Conservation (phyloP, 2,329 filamentous ascomycete species). For the Incumbomyces delicatus region DNA sequence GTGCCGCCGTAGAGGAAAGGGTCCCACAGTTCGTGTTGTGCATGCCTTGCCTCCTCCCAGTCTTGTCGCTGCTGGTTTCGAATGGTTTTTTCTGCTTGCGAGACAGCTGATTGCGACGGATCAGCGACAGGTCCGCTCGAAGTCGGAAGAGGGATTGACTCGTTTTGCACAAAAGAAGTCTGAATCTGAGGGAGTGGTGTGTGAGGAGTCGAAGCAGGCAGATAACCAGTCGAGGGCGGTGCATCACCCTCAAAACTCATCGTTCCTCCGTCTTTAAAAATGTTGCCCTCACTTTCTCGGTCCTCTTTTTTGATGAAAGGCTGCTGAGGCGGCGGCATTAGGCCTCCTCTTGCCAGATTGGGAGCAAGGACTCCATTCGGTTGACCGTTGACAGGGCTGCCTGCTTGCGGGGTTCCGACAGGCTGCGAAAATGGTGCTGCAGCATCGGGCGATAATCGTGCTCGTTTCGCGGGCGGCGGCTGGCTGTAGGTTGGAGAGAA, state of each 20-base stretch:
- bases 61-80: conserved; percentile 55
- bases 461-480: conserved; percentile 64
- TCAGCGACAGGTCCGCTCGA: conserved; percentile 7
- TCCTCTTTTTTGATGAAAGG: conserved; percentile 29
- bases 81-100: conserved; percentile 52
- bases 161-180: conserved; percentile 10
- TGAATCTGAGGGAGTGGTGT: conserved; percentile 6
- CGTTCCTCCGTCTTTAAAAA: conserved; percentile 11
- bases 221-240: background rate
- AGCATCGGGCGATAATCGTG: conserved; percentile 59
- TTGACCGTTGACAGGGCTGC: conserved; percentile 25
- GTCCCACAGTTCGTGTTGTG: conserved; percentile 61
- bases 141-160: conserved; percentile 7
- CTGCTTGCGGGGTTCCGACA: conserved; percentile 28
- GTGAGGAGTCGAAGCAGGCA: conserved; percentile 9
- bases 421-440: conserved; percentile 46
- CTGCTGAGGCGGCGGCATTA: conserved; percentile 55
- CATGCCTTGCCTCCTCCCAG: conserved; percentile 51
- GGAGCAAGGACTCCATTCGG: conserved; percentile 48
- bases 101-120: background rate
- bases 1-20: conserved; percentile 60
- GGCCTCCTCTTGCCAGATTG: conserved; percentile 30
- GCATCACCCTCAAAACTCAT: conserved; percentile 19
- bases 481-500: conserved; percentile 40
- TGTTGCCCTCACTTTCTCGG: conserved; percentile 1